Base-by-base conservation (phyloP, 2,329 filamentous ascomycete genomes). In the Diplodia mutila region DNA sequence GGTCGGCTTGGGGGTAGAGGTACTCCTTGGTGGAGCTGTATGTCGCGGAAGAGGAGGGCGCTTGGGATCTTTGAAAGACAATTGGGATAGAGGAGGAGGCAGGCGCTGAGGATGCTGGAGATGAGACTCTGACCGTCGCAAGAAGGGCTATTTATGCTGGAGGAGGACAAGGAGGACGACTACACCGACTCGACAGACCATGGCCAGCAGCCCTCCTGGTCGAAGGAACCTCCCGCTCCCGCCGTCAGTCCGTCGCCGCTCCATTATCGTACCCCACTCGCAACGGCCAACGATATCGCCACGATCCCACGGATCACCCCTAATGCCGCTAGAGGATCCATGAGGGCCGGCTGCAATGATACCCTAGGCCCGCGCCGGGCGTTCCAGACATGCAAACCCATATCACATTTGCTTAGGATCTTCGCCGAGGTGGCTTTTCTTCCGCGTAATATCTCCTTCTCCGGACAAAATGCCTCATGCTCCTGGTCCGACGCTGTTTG, bases 261-360 rank as follows among this genome's bases (percentile, higher is more conserved):
- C 77, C 74, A 75, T 77, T 78, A 77, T 80, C 73, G 72, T 72
- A 79, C 79, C 77, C 78, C 79, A 79, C 79, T 73, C 69, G 66
- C 70, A 68, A 70, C 72, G 73, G 77, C 81, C 81, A 83, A 83
- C 81, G 72, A 79, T 75, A 76, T 77, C 70, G 77, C 78, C 74
- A 78, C 80, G 78, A 81, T 81, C 76, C 72, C 66, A 75, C 77
- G 77, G 77, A 77, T 76, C 74, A 75, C 77, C 75, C 71, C 77
- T 77, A 71, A 73, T 77, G 76, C 77, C 80, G 78, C 80, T 81
- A 82, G 75, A 77, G 72, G 72, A 75, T 74, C 70, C 76, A 76
- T 75, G 76, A 73, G 77, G 75, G 77, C 76, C 73, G 72, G 76
- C 76, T 80, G 78, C 77, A 78, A 80, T 80, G 79, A 77, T 75